These are phyloP conservation scores for Rhodotorula sphaerocarpa DNA, from an alignment of 768 basidiomycete species.

Conservation along the genomic window DNA sequence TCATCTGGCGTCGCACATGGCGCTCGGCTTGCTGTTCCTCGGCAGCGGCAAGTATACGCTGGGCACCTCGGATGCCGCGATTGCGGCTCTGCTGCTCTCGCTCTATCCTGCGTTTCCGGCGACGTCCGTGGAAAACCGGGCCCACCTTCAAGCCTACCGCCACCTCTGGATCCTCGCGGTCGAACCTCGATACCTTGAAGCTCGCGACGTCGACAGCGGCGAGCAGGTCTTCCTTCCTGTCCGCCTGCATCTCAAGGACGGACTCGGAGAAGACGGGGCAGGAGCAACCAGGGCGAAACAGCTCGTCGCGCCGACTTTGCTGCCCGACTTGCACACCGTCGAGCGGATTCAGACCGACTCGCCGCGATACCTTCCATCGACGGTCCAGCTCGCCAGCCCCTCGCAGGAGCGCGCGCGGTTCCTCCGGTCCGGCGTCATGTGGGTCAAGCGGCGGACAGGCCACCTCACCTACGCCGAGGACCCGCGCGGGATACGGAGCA, in stretches of 20 bases:
- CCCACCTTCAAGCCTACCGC: constrained; percentile 81
- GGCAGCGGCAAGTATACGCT: constrained; percentile 86
- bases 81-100: constrained; percentile 77
- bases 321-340: constrained; percentile 76
- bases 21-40: constrained; percentile 82
- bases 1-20: constrained; percentile 81
- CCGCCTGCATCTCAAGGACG: constrained; percentile 71
- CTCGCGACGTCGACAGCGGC: constrained; percentile 80
- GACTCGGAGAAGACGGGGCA: constrained; percentile 41
- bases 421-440: constrained; percentile 69
- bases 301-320: constrained; percentile 83
- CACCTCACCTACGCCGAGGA: constrained; percentile 91
- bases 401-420: constrained; percentile 62
- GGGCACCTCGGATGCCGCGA: constrained; percentile 81
- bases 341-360: constrained; percentile 80
- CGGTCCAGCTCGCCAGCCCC: constrained; percentile 64
- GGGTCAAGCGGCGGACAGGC: constrained; percentile 83
- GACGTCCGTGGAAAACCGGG: constrained; percentile 73
- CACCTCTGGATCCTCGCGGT: constrained; percentile 94
- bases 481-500: constrained; percentile 80
- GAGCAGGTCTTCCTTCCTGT: constrained; percentile 89
- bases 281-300: constrained; percentile 48
- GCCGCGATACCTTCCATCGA: constrained; percentile 90
- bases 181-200: constrained; percentile 84
- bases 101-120: constrained; percentile 86